These are phyloP conservation scores for Zychaea mexicana DNA, from an alignment of 371 early-diverging fungal species.

Conservation along the genomic window DNA sequence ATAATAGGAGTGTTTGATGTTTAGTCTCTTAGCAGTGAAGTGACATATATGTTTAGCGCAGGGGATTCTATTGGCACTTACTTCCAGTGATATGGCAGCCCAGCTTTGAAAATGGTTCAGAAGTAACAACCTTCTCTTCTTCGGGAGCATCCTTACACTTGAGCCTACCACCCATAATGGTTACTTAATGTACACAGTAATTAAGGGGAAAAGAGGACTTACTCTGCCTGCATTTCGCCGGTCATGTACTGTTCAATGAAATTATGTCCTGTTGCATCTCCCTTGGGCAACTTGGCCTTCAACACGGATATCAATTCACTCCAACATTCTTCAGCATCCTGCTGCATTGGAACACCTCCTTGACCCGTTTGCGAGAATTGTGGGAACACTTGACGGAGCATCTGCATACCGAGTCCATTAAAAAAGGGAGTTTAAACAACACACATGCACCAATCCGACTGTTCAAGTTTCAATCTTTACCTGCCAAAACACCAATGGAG, in stretches of 20 bases:
- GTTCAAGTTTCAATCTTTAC: constrained; percentile 27
- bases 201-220: constrained; percentile 7
- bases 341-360: constrained; percentile 81
- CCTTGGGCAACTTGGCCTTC: constrained; percentile 65
- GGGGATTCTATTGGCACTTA: constrained; percentile 25
- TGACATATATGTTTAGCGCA: neutral
- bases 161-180: constrained; percentile 34
- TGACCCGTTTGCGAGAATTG: constrained; percentile 83
- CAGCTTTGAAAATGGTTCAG: constrained; percentile 79
- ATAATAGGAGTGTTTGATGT: neutral
- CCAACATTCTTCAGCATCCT: constrained; percentile 99
- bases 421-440: no score
- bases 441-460: neutral
- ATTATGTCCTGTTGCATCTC: constrained; percentile 48
- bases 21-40: neutral
- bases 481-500: constrained; percentile 83
- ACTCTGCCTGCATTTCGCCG: constrained; percentile 66
- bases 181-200: neutral
- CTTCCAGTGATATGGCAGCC: constrained; percentile 81
- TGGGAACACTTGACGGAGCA: constrained; percentile 81
- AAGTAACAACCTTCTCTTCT: constrained; percentile 63
- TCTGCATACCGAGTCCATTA: no score
- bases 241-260: constrained; percentile 89
- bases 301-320: constrained; percentile 69
- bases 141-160: constrained; percentile 83